These are phyloP conservation scores for Gracilaria domingensis DNA, from an alignment of 23 red algal species.

Conservation along the genomic window DNA sequence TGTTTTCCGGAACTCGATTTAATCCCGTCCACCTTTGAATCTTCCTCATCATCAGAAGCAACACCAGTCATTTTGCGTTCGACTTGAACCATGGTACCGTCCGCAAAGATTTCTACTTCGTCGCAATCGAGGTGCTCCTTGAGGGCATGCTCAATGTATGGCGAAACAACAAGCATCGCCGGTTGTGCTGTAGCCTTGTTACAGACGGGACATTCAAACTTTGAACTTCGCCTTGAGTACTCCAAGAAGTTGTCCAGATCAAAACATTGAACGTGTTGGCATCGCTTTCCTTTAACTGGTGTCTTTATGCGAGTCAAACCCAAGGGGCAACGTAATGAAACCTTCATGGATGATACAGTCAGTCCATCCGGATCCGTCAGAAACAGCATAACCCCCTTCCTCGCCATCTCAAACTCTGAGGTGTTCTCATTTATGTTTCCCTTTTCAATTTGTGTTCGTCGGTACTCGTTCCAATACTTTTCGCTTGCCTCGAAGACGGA, in stretches of 20 bases:
- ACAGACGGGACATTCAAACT: constrained; percentile 80
- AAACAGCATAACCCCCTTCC: constrained; percentile 45
- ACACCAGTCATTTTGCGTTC: constrained; percentile 50
- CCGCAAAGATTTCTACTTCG: constrained; percentile 57
- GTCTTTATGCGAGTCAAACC: constrained; percentile 61
- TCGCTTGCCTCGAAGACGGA: constrained; percentile 27
- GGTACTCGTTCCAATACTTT: constrained; percentile 59
- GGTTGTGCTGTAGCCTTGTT: constrained; percentile 61
- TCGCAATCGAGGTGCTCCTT: constrained; percentile 46
- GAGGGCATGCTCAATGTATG: constrained; percentile 50
- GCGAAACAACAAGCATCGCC: constrained; percentile 43
- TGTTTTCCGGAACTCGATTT: background rate
- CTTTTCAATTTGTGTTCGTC: constrained; percentile 38
- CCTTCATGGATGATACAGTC: constrained; percentile 39
- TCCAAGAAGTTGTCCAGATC: constrained; percentile 71
- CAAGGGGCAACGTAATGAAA: constrained; percentile 77
- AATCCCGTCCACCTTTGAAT: background rate
- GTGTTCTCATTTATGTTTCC: constrained; percentile 18
- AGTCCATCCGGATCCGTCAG: constrained; percentile 51
- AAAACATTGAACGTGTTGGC: constrained; percentile 87
- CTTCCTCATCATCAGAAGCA: constrained; percentile 67
- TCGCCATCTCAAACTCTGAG: constrained; percentile 61
- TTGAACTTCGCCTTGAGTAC: constrained; percentile 68
- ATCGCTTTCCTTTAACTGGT: constrained; percentile 67
- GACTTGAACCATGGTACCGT: constrained; percentile 52